Conservation (phyloP, 345 rosid species). For the Sonneratia alba region DNA sequence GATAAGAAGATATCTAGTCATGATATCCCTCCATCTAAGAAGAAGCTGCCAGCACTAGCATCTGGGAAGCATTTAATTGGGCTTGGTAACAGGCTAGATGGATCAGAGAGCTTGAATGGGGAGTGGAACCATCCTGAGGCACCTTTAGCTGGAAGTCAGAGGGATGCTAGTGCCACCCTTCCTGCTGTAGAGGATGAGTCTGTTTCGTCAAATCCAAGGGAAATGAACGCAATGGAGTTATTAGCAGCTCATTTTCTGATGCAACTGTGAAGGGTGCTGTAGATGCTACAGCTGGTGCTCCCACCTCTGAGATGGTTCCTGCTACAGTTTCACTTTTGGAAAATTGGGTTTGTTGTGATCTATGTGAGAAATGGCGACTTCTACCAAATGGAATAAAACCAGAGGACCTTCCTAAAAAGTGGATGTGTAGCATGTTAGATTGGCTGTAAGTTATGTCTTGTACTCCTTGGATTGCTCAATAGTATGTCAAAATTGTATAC, state of each 20-base stretch:
- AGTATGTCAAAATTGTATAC: not conserved
- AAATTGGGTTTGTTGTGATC: constrained; percentile 57
- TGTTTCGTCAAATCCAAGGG: constrained; percentile 21
- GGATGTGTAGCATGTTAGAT: constrained; percentile 66
- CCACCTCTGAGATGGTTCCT: constrained; percentile 22
- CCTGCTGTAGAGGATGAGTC: constrained; percentile 16
- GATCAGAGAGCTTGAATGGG: constrained; percentile 10
- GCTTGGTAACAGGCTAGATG: constrained; percentile 17
- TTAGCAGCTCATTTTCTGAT: constrained; percentile 13
- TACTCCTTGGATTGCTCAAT: not conserved
- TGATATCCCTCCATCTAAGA: constrained; percentile 21
- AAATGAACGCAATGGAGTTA: constrained; percentile 17
- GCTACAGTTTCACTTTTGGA: constrained; percentile 21
- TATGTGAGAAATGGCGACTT: constrained; percentile 62
- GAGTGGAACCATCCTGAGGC: constrained; percentile 9
- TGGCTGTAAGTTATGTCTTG: constrained; percentile 63
- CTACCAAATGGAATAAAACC: constrained; percentile 38
- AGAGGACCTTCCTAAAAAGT: constrained; percentile 57
- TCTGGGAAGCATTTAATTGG: constrained; percentile 24
- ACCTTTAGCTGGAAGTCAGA: constrained; percentile 18
- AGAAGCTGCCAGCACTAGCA: constrained; percentile 20
- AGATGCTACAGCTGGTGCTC: constrained; percentile 15
- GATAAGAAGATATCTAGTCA: constrained; percentile 13
- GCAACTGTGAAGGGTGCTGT: constrained; percentile 21
- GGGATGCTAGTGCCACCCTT: constrained; percentile 14